Evolutionary conservation across 2,329 filamentous ascomycete genomes (phyloP), one percentile per base, ranked within the genome.

Genomic region (Botrytis tulipae): DNA sequence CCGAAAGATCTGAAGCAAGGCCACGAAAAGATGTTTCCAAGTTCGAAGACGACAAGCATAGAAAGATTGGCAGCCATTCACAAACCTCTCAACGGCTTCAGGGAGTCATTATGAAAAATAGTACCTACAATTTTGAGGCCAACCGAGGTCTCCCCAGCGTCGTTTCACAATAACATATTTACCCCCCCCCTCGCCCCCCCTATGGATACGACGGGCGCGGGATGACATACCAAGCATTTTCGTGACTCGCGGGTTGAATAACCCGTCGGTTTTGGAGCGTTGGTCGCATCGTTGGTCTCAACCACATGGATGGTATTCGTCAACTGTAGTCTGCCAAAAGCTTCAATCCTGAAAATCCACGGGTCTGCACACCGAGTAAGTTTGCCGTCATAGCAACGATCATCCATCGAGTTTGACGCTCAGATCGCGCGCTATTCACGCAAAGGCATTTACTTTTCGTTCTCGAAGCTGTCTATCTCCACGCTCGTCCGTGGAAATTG

Each of bases 81-180:
- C 62, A 57, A 7, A 32, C 46, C 44, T 46, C 54, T 37, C 57
- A 69, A 62, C 40, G 40, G 68, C 57, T 61, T 25, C 25, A 54
- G n/a, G 32, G 25, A 51, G 61, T 18, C 70, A 44, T 72, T 40
- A 46, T n/a, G 25, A 57, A 37, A 42, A 42, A 42, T 5, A 59
- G 61, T 46, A 46, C 40, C 61, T 59, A 48, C 46, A 72, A 68
- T 69, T 74, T 73, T 76, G 76, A 78, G 71, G 76, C 76, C 76
- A 75, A 73, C 74, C 76, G 76, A 78, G 74, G 67, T 73, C 62
- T 73, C 76, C 77, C 77, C 77, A 79, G 76, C 72, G 51, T 63
- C 67, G 78, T 79, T 79, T 79, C 78, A 78, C 40, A 29, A 78
- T 65, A 67, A 75, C n/a, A 46, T 29, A 29, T n/a, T 18, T 32